Conservation (phyloP, 2,329 filamentous ascomycete genomes). For the Leptographium flavum region DNA sequence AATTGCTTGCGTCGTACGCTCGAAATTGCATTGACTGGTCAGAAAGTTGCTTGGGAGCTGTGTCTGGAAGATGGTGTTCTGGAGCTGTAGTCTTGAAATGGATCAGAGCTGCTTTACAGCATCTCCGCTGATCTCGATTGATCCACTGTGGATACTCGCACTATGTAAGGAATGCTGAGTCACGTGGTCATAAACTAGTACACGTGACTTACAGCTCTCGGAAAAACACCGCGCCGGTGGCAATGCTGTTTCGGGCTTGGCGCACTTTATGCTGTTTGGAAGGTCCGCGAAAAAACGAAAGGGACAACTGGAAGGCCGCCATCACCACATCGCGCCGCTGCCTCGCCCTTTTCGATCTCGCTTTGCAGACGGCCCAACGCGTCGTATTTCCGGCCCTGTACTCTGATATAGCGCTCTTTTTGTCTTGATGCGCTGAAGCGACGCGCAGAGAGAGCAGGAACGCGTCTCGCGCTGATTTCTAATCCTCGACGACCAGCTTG, state of each 20-base stretch:
- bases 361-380: not conserved
- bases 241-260: not conserved
- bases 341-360: not conserved
- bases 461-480: conserved; percentile 9
- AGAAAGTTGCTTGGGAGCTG: too few species aligned
- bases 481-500: conserved; percentile 1
- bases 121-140: too few species aligned
- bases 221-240: not conserved
- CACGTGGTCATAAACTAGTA: too few species aligned
- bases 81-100: too few species aligned
- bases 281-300: not conserved
- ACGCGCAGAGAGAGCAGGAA: conserved; percentile 6
- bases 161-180: too few species aligned
- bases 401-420: not conserved
- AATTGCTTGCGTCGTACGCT: too few species aligned
- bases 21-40: too few species aligned
- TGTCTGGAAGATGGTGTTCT: too few species aligned
- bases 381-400: not conserved
- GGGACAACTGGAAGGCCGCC: not conserved
- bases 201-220: not conserved
- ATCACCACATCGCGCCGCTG: not conserved
- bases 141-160: too few species aligned
- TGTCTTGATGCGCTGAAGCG: conserved; percentile 10
- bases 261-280: not conserved
- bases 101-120: too few species aligned